Evolutionary conservation across 768 basidiomycete genomes (phyloP), one percentile per base, ranked within the genome.

Genomic region (Naganishia onofrii): DNA sequence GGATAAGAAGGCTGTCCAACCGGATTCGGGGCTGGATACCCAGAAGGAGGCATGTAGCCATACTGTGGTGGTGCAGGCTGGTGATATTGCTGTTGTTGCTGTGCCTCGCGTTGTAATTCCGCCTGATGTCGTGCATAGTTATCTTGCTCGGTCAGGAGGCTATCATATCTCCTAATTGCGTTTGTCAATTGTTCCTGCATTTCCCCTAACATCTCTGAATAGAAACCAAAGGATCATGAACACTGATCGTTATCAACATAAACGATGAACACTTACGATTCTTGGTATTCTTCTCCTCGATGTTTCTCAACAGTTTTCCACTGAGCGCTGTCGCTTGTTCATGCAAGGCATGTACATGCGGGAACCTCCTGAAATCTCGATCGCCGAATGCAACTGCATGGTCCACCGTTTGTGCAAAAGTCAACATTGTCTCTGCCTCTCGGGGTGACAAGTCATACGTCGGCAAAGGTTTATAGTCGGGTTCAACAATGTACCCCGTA

Each of bases 141-240:
- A 13, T 93, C 84, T 77, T 94, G 91, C 73, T 91, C 86, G 29
- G 93, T 93, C 52, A 95, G 83, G 26, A 96, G 83, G 66, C 89
- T 86, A 74, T 97, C 94, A 78, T 97, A 98, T 3, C 96, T 82
- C 77, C 90, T 89, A 54, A 97, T 92, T 0, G 92, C 93, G 79
- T 95, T 87, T 0, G 92, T 90, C 12, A 99, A 81, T 81, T 97
- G 95, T 56, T 90, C 89, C 75, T 97, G 90, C 93, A 98, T 97
- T 58, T 97, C 93, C 8, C 87, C 84, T 42, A 99, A 83, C 78
- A 94, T 84, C 80, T 93, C 93, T 93, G 76, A 42, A 17, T 52
- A 19, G 8, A 2, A n/a, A 3, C 64, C n/a, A 29, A 26, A 67
- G 48, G 1, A 67, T 53, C 28, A 66, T 70, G 12, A 56, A 58